These are phyloP conservation scores for Podospora anserina DNA, from an alignment of 495 filamentous ascomycete genomes.

Conservation along the genomic window DNA sequence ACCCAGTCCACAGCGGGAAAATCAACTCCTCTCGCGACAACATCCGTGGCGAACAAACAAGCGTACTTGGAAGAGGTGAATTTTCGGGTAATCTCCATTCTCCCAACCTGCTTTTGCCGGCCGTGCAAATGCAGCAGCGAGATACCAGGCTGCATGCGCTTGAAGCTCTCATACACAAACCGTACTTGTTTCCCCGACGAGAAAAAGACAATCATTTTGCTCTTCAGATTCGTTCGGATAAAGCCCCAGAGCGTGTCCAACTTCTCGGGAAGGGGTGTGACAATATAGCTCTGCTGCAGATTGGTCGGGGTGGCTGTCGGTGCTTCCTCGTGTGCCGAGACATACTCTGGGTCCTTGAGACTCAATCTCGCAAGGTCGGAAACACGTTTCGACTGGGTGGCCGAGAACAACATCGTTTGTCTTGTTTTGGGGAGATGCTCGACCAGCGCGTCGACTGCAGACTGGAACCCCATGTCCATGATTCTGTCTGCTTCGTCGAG, in stretches of 20 bases:
- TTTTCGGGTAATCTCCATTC: slow-evolving; percentile 77
- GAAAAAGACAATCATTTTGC: slow-evolving; percentile 91
- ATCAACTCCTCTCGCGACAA: slow-evolving; percentile 88
- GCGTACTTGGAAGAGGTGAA: slow-evolving; percentile 75
- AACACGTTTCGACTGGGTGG: slow-evolving; percentile 92
- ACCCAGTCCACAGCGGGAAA: slow-evolving; percentile 99
- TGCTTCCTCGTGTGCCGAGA: slow-evolving; percentile 86
- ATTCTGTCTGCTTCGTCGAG: slow-evolving; percentile 96
- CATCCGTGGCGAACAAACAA: slow-evolving; percentile 93
- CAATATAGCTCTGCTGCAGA: slow-evolving; percentile 86
- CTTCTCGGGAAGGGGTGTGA: slow-evolving; percentile 80
- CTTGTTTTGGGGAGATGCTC: slow-evolving; percentile 83
- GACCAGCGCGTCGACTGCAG: slow-evolving; percentile 86
- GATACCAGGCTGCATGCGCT: slow-evolving; percentile 91
- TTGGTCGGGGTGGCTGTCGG: slow-evolving; percentile 75
- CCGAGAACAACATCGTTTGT: slow-evolving; percentile 93
- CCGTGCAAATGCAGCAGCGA: slow-evolving; percentile 94
- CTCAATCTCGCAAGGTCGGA: slow-evolving; percentile 87
- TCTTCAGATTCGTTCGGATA: slow-evolving; percentile 79
- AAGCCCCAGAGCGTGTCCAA: slow-evolving; percentile 90
- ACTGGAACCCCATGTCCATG: slow-evolving; percentile 96
- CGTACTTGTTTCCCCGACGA: slow-evolving; percentile 95
- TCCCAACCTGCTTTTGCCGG: slow-evolving; percentile 83
- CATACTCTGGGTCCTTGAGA: slow-evolving; percentile 87
- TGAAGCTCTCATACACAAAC: slow-evolving; percentile 89